phyloP scores from a whole-genome alignment of 176 grass and related monocot species.

The Triticum dicoccoides region DNA sequence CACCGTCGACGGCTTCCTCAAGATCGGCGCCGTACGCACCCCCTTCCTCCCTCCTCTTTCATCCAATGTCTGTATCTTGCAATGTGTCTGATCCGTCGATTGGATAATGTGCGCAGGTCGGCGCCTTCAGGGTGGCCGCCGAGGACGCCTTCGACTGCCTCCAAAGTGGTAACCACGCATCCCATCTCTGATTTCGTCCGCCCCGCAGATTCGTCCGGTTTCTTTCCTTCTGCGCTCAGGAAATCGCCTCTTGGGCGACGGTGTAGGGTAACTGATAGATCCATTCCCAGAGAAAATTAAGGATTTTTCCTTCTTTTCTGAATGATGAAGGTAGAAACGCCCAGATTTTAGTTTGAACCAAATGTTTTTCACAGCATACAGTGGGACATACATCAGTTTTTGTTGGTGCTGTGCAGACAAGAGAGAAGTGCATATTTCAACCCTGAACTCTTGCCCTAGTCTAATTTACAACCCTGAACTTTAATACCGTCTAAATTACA shows the following conservation, averaged over 20 bases:
- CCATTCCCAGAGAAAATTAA: too few species aligned
- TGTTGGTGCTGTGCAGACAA: not conserved
- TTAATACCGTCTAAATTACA: too few species aligned
- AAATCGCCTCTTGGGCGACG: too few species aligned
- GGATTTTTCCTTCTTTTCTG: too few species aligned
- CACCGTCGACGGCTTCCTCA: conserved; percentile 94
- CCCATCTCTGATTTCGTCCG: not conserved
- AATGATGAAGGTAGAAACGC: too few species aligned
- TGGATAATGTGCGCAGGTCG: conserved; percentile 39
- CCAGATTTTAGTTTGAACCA: too few species aligned
- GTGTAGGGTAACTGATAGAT: too few species aligned
- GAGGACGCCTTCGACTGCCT: conserved; percentile 81
- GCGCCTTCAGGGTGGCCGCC: conserved; percentile 68
- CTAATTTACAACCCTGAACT: too few species aligned
- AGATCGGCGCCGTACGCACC: conserved; percentile 60
- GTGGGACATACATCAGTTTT: not conserved
- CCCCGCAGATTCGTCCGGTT: not conserved
- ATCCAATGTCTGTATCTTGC: not conserved
- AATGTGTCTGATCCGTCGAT: not conserved
- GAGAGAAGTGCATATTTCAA: too few species aligned
- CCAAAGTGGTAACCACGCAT: conserved; percentile 27
- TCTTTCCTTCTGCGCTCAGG: too few species aligned
- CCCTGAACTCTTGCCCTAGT: too few species aligned
- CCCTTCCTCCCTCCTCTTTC: rapidly evolving
- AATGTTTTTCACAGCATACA: too few species aligned